Conservation (phyloP, 164 flowering plant genomes). For the Chimonanthus salicifolius region DNA sequence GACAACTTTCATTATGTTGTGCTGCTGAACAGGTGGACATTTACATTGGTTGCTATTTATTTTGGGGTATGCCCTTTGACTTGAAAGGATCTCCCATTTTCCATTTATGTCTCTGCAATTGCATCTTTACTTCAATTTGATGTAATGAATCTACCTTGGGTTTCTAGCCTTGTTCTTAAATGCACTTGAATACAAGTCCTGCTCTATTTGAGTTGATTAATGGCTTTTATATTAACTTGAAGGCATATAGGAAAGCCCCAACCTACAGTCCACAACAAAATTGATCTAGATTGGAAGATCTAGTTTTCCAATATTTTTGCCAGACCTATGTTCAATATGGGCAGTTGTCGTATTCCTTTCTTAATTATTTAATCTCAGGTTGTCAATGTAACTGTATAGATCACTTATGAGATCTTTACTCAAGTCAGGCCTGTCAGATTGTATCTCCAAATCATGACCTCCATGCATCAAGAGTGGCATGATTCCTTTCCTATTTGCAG, state of each 20-base stretch:
- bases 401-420: not conserved
- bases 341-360: not conserved
- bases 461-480: not conserved
- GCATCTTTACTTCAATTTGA: not conserved
- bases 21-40: constrained; percentile 71
- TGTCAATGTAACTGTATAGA: not conserved
- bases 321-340: not conserved
- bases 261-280: not conserved
- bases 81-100: not conserved
- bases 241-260: not conserved
- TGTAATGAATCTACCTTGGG: not conserved
- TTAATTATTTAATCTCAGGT: no score
- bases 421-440: not conserved
- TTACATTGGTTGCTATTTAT: constrained; percentile 63
- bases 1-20: constrained; percentile 3
- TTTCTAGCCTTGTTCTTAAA: not conserved
- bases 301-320: not conserved
- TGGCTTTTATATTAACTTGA: not conserved
- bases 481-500: not conserved
- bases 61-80: constrained; percentile 69
- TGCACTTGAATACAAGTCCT: not conserved
- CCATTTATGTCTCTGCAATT: not conserved
- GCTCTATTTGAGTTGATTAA: not conserved
- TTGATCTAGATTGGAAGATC: not conserved
- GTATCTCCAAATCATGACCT: not conserved